Evolutionary conservation across 2,329 filamentous ascomycete genomes (phyloP), one percentile per base, ranked within the genome.

Genomic region (Penicillium griseofulvum): DNA sequence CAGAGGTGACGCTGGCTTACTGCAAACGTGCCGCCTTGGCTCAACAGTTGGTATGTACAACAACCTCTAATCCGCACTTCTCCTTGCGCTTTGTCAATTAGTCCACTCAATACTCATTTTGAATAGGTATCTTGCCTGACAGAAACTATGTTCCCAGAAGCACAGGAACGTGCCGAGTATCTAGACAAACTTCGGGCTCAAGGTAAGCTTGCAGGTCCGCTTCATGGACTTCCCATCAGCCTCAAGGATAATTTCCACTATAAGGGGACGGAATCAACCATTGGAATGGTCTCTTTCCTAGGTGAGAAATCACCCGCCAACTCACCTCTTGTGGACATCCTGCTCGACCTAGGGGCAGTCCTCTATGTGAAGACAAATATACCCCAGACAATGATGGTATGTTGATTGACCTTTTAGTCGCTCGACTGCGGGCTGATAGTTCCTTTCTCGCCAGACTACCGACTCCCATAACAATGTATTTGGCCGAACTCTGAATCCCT

Each of bases 371-470:
- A 84, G 66, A 84, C 81, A 4, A 83, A 83, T 56, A 68, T 83
- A 1, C 81, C 82, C 3, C 78, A 81, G 56, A 82, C 80, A 0
- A 74, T 84, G 59, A 79, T 81, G 77, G 87, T 87, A 52, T 79
- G 83, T 26, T 43, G 11, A 33, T 16, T 22, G 0, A 36, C 12
- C 72, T 38, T 10, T 22, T 24, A 8, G 16, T 9, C 12, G 3
- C 9, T 41, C 38, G 38, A 12, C 12, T 12, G 2, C 11, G 37
- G n/a, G 17, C 8, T 3, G 2, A 39, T 34, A 24, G 14, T 28
- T 31, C 4, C 5, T 6, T n/a, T 36, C 24, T 10, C 1, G n/a
- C 1, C 37, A 66, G 62, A 69, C 69, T 0, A 65, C 64, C 14
- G 74, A 77, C 33, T 73, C 70, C 2, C 56, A 73, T 12, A 78